These are phyloP conservation scores for Trypanosoma grayi DNA, from an alignment of 208 protist species.

Conservation along the genomic window DNA sequence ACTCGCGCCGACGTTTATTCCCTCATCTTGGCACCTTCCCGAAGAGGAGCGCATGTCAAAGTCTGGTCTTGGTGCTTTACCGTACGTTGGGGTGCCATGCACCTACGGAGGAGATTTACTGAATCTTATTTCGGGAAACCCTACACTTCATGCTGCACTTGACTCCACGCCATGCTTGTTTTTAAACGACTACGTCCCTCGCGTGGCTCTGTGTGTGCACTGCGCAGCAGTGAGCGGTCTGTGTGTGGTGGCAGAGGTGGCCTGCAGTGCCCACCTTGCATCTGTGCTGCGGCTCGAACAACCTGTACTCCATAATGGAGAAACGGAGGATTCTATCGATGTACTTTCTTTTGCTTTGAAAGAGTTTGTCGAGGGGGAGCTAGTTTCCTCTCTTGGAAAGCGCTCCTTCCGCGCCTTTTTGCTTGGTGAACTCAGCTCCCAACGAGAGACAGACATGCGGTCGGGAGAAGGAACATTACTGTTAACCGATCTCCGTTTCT, in stretches of 20 bases:
- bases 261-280: slow-evolving; percentile 37
- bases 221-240: slow-evolving; percentile 40
- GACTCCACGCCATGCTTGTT: slow-evolving; percentile 48
- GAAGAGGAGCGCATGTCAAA: slow-evolving; percentile 20
- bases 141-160: slow-evolving; percentile 38
- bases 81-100: slow-evolving; percentile 43
- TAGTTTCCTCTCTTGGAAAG: slow-evolving; percentile 25
- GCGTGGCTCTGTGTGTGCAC: slow-evolving; percentile 38
- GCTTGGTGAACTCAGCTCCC: slow-evolving; percentile 29
- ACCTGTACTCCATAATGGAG: background rate
- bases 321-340: slow-evolving; percentile 15
- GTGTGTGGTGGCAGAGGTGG: slow-evolving; percentile 65
- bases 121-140: slow-evolving; percentile 24
- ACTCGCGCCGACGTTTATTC: slow-evolving; percentile 48
- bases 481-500: slow-evolving; percentile 38
- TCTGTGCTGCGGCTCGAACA: slow-evolving; percentile 31
- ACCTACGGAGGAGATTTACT: slow-evolving; percentile 38
- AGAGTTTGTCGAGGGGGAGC: slow-evolving; percentile 32
- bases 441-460: slow-evolving; percentile 15
- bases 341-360: slow-evolving; percentile 39
- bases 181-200: slow-evolving; percentile 51
- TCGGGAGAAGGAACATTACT: slow-evolving; percentile 20
- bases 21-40: slow-evolving; percentile 32
- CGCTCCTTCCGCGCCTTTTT: slow-evolving; percentile 51
- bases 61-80: slow-evolving; percentile 28